Base-by-base conservation (phyloP, 139 green algal genomes). In the Picochlorum sp. region DNA sequence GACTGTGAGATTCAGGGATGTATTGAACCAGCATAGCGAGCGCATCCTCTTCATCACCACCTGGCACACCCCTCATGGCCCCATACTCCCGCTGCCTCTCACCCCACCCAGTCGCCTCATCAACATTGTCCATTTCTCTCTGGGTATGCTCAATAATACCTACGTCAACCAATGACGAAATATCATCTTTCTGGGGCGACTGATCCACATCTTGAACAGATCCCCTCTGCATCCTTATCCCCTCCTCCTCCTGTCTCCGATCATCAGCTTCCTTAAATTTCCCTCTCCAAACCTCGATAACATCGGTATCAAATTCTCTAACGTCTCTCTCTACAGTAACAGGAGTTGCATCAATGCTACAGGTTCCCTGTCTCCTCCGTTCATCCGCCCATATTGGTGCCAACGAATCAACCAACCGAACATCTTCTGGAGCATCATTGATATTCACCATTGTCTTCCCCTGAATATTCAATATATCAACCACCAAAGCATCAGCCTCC, bases 361-460 rank as follows among this genome's bases (percentile, higher is more conserved):
- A 26, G 6, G 16, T 54, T 13, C 47, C 47, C 47, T 74, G 66
- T 9, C 89, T 72, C 51, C 47, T 63, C 50, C 65, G 62, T 74
- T 95, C 86, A 62, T 93, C 86, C 20, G 85, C 79, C 91, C 91
- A 97, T 79, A 97, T 95, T 20, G 86, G 85, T 4, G 83, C 61
- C 70, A 97, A 79, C 20, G 74, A 87, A 30, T 88, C 75, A 24
- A 97, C 80, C 63, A 97, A 78, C 24, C 80, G 75, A 45, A 80
- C 34, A 6, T 85, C 76, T 2, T 63, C 60, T 2, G 23, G 57
- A 9, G 86, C 88, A 4, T 78, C 45, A 23, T 83, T 70, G 21
- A 95, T 75, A 2, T 75, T 71, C 23, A 79, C 61, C 18, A 78
- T 71, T 38, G 86, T 65, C 15, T 83, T 75, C 71, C 91, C 71